phyloP scores from a whole-genome alignment of 192 early-diverging fungal species.

The Rhizoclosmatium sp. region DNA sequence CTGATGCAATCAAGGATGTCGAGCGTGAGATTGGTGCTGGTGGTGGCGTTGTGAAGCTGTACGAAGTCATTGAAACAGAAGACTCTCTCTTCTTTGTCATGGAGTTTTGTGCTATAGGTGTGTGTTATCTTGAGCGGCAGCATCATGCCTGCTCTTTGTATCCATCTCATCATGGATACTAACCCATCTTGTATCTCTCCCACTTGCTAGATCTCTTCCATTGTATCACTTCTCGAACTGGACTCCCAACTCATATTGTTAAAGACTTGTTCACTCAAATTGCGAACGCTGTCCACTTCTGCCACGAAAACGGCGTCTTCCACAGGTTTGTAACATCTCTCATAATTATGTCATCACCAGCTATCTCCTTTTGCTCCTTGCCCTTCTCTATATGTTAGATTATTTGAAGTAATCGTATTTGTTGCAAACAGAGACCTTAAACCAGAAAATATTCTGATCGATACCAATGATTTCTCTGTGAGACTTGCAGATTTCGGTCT shows the following conservation, averaged over 20 bases:
- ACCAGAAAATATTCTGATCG: conserved; percentile 75
- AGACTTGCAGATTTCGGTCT: conserved; percentile 96
- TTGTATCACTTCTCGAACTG: conserved; percentile 41
- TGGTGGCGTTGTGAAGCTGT: conserved; percentile 39
- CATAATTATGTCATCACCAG: no score
- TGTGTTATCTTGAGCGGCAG: neutral
- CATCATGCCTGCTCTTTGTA: neutral
- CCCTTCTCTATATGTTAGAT: no score
- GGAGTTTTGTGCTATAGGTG: conserved; percentile 46
- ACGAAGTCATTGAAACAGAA: conserved; percentile 50
- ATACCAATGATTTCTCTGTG: conserved; percentile 43
- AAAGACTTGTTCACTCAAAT: conserved; percentile 77
- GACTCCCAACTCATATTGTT: conserved; percentile 33
- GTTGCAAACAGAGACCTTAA: conserved; percentile 80
- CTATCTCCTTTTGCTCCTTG: no score
- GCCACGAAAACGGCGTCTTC: conserved; percentile 81
- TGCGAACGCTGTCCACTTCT: conserved; percentile 75
- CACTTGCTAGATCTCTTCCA: conserved; percentile 54
- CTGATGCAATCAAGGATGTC: neutral
- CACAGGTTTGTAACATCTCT: conserved; percentile 46
- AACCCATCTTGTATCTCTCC: neutral
- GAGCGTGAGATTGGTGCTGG: conserved; percentile 25
- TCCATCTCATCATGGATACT: neutral
- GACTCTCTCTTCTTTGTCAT: conserved; percentile 49
- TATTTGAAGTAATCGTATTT: neutral